Conservation (phyloP, 176 grass and related monocot genomes). For the Carex scoparia region DNA sequence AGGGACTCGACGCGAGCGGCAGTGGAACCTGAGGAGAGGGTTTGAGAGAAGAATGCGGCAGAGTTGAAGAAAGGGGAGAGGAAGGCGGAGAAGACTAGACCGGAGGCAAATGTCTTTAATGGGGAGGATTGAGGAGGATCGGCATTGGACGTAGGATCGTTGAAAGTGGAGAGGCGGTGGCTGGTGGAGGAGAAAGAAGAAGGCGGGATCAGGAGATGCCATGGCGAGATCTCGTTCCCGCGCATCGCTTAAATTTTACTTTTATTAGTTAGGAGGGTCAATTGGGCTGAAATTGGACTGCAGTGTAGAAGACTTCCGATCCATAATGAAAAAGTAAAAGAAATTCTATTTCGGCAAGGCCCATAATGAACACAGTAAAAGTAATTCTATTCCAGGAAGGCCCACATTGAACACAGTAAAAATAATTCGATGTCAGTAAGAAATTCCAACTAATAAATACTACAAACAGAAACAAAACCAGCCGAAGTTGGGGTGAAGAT, state of each 20-base stretch:
- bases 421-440: background rate
- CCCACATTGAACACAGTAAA: background rate
- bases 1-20: slow-evolving; percentile 78
- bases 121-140: slow-evolving; percentile 41
- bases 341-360: background rate
- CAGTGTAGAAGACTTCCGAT: background rate
- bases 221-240: slow-evolving; percentile 25
- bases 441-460: too few relatives aligned
- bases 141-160: background rate
- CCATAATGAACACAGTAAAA: background rate
- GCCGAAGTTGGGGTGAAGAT: too few relatives aligned
- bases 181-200: slow-evolving; percentile 39
- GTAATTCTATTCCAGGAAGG: too few relatives aligned
- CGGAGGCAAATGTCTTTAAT: slow-evolving; percentile 73
- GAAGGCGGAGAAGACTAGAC: slow-evolving; percentile 83
- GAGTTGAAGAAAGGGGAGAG: slow-evolving; percentile 80
- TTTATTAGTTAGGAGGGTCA: background rate
- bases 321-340: background rate
- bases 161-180: slow-evolving; percentile 34
- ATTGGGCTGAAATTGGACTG: background rate
- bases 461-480: too few relatives aligned
- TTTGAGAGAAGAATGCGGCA: slow-evolving; percentile 70
- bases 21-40: slow-evolving; percentile 69
- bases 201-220: slow-evolving; percentile 41
- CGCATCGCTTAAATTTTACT: background rate